A percentile compares a stretch with the other conserved stretches of the same genome.
Evolutionary conservation across 2,329 filamentous ascomycete genomes (phyloP).

Genomic region (Arthrobotrys sphaeroides): DNA sequence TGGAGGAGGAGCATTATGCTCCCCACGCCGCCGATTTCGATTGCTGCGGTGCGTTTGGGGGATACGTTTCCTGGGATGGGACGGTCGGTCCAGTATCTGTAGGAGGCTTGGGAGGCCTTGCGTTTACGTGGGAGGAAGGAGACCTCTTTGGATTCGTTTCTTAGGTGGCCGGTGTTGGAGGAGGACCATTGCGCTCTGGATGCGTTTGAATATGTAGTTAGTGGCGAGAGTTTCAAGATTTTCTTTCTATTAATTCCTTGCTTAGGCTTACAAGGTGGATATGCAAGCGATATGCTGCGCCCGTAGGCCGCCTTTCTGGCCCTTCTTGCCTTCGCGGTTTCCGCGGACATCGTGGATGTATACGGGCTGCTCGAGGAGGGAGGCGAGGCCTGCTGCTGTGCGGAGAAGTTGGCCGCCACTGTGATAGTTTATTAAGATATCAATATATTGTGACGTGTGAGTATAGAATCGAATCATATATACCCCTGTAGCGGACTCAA

Average conservation of each 20-base stretch:
- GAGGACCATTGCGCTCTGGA: conserved; percentile 42
- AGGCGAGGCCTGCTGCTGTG: conserved; percentile 68
- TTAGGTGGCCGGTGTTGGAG: conserved; percentile 64
- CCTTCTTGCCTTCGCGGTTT: conserved; percentile 63
- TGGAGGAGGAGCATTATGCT: conserved; percentile 70
- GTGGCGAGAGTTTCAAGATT: not conserved
- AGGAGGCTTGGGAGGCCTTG: not conserved
- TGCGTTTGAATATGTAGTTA: not conserved
- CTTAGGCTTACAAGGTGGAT: conserved; percentile 41
- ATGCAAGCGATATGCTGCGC: conserved; percentile 70
- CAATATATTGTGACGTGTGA: not conserved
- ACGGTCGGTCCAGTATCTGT: conserved; percentile 59
- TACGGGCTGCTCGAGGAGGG: conserved; percentile 67
- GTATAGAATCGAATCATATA: conserved; percentile 32
- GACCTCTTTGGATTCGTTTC: conserved; percentile 66
- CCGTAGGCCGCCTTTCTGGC: conserved; percentile 67
- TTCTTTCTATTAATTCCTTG: too few relatives aligned
- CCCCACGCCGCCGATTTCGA: conserved; percentile 66
- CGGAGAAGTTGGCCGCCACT: conserved; percentile 72
- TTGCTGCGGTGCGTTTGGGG: conserved; percentile 35
- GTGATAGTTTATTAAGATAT: conserved; percentile 59
- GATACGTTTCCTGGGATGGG: conserved; percentile 57
- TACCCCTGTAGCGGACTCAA: not conserved
- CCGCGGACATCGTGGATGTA: conserved; percentile 68
- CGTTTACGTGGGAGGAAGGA: conserved; percentile 55